phyloP scores from a whole-genome alignment of 345 rosid species.

The Linum tenue region DNA sequence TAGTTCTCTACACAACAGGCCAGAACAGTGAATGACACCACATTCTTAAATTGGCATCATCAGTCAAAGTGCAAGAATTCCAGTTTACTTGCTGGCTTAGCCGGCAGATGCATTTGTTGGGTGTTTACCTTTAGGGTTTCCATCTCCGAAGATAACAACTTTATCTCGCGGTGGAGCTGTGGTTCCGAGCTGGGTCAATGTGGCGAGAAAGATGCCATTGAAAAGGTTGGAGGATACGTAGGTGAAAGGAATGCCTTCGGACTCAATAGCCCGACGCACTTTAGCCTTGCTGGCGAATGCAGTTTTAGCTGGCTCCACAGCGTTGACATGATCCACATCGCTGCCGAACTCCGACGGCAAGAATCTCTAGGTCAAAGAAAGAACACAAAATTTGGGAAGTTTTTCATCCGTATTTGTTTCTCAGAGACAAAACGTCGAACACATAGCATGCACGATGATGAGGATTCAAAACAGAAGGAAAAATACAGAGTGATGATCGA shows the following conservation, averaged over 20 bases:
- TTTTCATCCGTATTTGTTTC: neutral
- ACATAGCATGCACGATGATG: neutral
- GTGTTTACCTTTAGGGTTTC: constrained; percentile 2
- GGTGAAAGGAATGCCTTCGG: neutral
- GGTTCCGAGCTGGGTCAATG: neutral
- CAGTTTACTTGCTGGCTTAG: too few species aligned
- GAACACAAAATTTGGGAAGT: neutral
- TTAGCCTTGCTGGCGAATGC: neutral
- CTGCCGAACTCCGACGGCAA: constrained; percentile 1
- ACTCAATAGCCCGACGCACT: neutral
- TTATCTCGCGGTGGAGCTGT: neutral
- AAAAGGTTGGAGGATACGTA: constrained; percentile 1
- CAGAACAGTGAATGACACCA: too few species aligned
- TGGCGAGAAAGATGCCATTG: neutral
- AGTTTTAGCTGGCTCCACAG: neutral
- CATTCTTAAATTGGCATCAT: too few species aligned
- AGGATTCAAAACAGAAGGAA: neutral
- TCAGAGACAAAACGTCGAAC: neutral
- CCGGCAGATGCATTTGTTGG: too few species aligned
- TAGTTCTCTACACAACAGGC: too few species aligned
- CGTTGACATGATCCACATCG: neutral
- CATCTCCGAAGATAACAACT: constrained; percentile 3
- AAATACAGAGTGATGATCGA: neutral
- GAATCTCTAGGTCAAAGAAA: neutral
- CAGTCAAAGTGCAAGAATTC: too few species aligned